Evolutionary conservation across 805 yeast species (phyloP), one percentile per base, ranked within the genome.

Genomic region (Ogataea degrootiae): DNA sequence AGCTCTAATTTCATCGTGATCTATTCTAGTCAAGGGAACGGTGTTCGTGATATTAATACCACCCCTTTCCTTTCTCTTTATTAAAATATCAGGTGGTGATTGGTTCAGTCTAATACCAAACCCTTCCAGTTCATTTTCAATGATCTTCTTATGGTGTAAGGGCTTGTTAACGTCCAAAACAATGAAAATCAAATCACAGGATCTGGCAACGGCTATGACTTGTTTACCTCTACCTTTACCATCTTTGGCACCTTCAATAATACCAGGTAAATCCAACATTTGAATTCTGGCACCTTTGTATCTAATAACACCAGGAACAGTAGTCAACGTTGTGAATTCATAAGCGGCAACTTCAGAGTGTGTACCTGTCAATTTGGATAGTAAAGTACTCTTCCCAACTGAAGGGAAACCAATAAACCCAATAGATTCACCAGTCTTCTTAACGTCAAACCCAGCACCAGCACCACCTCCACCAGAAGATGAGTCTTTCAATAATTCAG

Each of bases 321-420:
- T 92, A 26, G 97, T 94, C 63, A 94, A 77, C 0, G 99, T 94
- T 26, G 99, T 94, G 74, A 94, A 94, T 69, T 94, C 99, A 64
- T 92, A 92, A 6, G 89, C 98, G 11, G 98, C 97, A n/a, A 85
- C 97, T 68, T 92, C 99, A 1, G 96, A 86, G 63, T 89, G 96
- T 3, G 97, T 91, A 53, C 99, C 98, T 0, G 99, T 94, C 43
- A 94, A 72, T 66, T 88, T 86, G 29, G 88, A 82, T 56, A 94
- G 76, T 49, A 94, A 70, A 1, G 99, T 94, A 8, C 88, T 82
- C 61, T 87, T 87, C 33, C 94, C 94, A 3, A 94, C 99, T 1
- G 98, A 91, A 1, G 99, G 99, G 65, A 94, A 94, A 3, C 99
- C 99, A 39, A 94, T 96, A 65, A 91, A 94, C 9, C 99, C 99